Evolutionary conservation across 768 basidiomycete species (phyloP).

Genomic region (Lanmaoa rubissima): DNA sequence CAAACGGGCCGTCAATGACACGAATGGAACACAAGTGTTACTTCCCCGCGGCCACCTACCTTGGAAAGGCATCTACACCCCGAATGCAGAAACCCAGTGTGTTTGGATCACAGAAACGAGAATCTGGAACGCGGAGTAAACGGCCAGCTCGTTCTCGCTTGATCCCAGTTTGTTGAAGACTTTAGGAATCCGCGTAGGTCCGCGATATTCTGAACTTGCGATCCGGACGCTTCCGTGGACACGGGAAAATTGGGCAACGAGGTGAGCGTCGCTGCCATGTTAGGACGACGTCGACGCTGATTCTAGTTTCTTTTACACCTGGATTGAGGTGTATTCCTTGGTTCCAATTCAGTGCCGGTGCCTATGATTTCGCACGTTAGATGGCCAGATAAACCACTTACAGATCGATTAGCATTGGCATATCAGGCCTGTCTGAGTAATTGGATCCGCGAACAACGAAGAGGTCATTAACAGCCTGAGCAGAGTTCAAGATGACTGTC

Average conservation of each 20-base stretch:
- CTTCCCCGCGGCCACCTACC: background rate
- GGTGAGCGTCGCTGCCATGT: background rate
- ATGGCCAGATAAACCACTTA: background rate
- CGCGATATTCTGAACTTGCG: too few relatives aligned
- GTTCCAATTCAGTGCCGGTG: too few relatives aligned
- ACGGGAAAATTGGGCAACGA: background rate
- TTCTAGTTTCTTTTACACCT: too few relatives aligned
- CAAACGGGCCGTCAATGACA: background rate
- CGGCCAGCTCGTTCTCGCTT: background rate
- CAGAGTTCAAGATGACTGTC: slow-evolving; percentile 2
- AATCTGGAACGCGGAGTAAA: background rate
- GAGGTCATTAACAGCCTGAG: slow-evolving; percentile 1
- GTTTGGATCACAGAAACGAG: background rate
- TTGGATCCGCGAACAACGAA: slow-evolving; percentile 2
- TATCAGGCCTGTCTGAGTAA: slow-evolving; percentile 2
- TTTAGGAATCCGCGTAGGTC: background rate
- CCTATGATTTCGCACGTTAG: background rate
- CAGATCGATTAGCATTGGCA: slow-evolving; percentile 5
- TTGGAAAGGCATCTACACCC: background rate
- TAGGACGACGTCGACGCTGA: background rate
- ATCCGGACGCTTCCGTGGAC: background rate
- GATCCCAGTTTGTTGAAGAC: background rate
- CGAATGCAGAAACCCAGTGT: background rate
- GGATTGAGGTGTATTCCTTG: too few relatives aligned
- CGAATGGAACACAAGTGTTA: background rate